phyloP scores from a whole-genome alignment of 106 monocot species.

The Triglochin maritima region DNA sequence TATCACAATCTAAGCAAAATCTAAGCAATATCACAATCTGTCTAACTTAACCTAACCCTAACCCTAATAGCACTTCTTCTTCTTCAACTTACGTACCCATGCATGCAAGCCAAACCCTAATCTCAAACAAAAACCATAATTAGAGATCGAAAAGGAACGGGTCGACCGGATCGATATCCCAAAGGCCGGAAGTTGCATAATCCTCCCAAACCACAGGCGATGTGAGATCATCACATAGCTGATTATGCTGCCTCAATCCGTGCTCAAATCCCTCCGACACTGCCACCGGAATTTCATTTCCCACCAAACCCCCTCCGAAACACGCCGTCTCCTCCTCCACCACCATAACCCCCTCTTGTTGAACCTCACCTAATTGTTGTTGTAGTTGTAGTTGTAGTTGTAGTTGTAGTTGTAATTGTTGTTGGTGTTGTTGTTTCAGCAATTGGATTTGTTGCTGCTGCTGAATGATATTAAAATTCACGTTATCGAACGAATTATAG shows the following conservation, averaged over 20 bases:
- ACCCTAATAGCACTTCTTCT: constrained; percentile 2
- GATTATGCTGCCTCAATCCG: constrained; percentile 4
- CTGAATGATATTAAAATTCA: too few species aligned
- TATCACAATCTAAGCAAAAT: too few species aligned
- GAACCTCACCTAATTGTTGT: not conserved
- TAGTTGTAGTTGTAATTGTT: not conserved
- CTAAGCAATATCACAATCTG: too few species aligned
- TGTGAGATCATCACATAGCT: not conserved
- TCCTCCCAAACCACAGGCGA: constrained; percentile 11
- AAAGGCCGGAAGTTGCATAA: constrained; percentile 10
- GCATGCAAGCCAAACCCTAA: too few species aligned
- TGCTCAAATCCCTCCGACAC: not conserved
- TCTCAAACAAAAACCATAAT: not conserved
- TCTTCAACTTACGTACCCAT: not conserved
- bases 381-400: not conserved
- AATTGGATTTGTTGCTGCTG: not conserved
- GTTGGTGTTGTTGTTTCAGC: not conserved
- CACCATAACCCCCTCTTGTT: too few species aligned
- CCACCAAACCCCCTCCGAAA: too few species aligned
- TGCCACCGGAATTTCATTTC: too few species aligned
- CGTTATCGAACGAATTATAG: not conserved
- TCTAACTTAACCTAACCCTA: not conserved
- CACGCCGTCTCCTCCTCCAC: too few species aligned
- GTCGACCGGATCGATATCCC: constrained; percentile 16
- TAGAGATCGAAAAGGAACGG: constrained; percentile 22